Evolutionary conservation across 768 basidiomycete species (phyloP), one percentile per base, ranked within the genome.

Genomic region (Arthromyces matolae): DNA sequence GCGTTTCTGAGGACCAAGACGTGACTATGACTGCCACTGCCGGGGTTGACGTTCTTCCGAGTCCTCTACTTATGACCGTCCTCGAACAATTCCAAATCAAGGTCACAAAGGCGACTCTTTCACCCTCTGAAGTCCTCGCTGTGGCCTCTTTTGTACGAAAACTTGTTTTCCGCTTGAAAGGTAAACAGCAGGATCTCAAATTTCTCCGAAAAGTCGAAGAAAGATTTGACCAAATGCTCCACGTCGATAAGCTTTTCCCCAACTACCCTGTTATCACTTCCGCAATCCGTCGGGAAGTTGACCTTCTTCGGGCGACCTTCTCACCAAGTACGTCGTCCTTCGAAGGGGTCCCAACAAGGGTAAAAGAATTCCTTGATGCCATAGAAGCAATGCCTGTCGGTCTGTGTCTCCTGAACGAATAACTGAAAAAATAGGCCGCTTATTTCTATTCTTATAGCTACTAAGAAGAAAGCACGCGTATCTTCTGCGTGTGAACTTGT

Each of bases 11-110:
- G 5, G 9, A 14, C 14, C 45, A 46, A n/a, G n/a, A n/a, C n/a
- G n/a, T n/a, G n/a, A 9, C 14, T 16, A n/a, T 6, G 14, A 32
- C 22, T 23, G 55, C 56, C 45, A 45, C 22, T 23, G 55, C 56
- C 45, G 44, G 52, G n/a, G 56, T 64, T 14, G 71, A 72, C 16
- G 49, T 53, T 9, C 66, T 71, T 28, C 79, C 84, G 4, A 91
- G 88, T 53, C 89, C 93, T 0, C 72, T 97, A 12, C 64, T 96
- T 3, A 81, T 87, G 75, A 83, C 90, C 0, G 67, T 91, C 13
- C 55, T 93, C 4, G 93, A 96, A 57, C 90, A 94, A 57, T 64
- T 89, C 16, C 61, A 69, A 5, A 85, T 85, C 1, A 91, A 88
- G 62, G 59, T 83, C n/a, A 63, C 64, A n/a, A 76, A 73, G 32